These are phyloP conservation scores for Hygrophoropsis aurantiaca DNA, from an alignment of 768 basidiomycete species.

Conservation along the genomic window DNA sequence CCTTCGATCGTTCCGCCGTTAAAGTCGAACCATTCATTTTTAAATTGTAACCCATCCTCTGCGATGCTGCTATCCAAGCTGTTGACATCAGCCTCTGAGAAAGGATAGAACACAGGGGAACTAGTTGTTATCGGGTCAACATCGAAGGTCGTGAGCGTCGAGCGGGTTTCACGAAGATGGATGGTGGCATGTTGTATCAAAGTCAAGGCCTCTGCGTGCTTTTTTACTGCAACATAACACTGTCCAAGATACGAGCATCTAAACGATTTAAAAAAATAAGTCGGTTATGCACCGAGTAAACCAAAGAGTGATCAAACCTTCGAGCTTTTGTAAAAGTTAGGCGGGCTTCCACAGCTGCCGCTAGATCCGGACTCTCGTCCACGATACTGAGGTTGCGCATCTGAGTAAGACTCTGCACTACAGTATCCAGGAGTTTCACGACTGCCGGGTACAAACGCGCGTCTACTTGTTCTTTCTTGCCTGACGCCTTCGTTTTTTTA, in stretches of 20 bases:
- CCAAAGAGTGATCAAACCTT: constrained; percentile 45
- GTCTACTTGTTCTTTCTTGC: constrained; percentile 54
- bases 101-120: constrained; percentile 53
- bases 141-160: constrained; percentile 47
- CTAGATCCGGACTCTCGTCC: constrained; percentile 84
- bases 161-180: constrained; percentile 71
- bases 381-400: constrained; percentile 83
- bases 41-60: constrained; percentile 49
- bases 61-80: constrained; percentile 53
- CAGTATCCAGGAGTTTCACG: constrained; percentile 84
- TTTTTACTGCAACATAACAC: constrained; percentile 69
- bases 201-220: constrained; percentile 69
- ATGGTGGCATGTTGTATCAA: constrained; percentile 71
- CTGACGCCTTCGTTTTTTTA: constrained; percentile 12
- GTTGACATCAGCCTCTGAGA: constrained; percentile 43
- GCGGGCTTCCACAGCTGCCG: constrained; percentile 74
- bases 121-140: constrained; percentile 45
- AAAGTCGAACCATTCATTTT: constrained; percentile 76
- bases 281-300: not conserved
- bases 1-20: constrained; percentile 62
- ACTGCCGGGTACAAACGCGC: constrained; percentile 79
- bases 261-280: constrained; percentile 2
- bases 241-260: constrained; percentile 78
- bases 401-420: constrained; percentile 81
- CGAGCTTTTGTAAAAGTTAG: constrained; percentile 73